Percentiles rank a stretch among this genome's conserved stretches.
Evolutionary conservation across 2,329 filamentous ascomycete species (phyloP).

Genomic region (Thermochaetoides dissita): DNA sequence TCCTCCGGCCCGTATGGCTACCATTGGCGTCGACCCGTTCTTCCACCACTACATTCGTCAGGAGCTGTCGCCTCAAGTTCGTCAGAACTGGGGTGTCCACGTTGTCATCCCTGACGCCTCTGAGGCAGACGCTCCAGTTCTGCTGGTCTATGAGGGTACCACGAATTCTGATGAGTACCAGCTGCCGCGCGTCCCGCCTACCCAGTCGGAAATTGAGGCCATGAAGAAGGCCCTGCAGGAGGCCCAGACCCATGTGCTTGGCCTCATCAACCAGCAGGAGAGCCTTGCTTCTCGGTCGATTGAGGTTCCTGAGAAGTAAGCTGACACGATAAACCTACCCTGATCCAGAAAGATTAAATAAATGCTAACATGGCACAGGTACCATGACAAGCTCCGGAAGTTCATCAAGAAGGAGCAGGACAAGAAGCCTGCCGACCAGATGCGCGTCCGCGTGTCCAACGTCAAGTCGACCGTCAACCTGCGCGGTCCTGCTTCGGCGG

Average conservation of each 20-base stretch:
- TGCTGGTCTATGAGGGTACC: slow-evolving; percentile 62
- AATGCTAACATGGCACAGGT: slow-evolving; percentile 26
- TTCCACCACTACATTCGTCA: slow-evolving; percentile 60
- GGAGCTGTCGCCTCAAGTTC: slow-evolving; percentile 48
- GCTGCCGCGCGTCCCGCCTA: slow-evolving; percentile 39
- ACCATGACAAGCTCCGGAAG: slow-evolving; percentile 47
- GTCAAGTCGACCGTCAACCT: slow-evolving; percentile 52
- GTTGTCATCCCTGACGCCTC: slow-evolving; percentile 53
- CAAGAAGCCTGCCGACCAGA: slow-evolving; percentile 39
- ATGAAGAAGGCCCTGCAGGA: slow-evolving; percentile 43
- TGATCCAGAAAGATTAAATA: neutral
- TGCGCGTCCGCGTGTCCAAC: slow-evolving; percentile 46
- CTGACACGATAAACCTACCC: neutral
- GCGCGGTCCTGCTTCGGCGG: slow-evolving; percentile 60
- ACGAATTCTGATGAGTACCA: slow-evolving; percentile 34
- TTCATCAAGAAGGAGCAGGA: slow-evolving; percentile 55
- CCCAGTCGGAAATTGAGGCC: slow-evolving; percentile 32
- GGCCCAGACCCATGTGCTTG: slow-evolving; percentile 42
- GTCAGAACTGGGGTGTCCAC: slow-evolving; percentile 57
- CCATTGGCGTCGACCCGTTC: slow-evolving; percentile 60
- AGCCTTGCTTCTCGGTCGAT: slow-evolving; percentile 34
- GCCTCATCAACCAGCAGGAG: slow-evolving; percentile 46
- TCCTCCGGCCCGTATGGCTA: slow-evolving; percentile 56
- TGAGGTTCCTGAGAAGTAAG: slow-evolving; percentile 45
- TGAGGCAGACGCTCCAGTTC: slow-evolving; percentile 45